Conservation (phyloP, 2,329 filamentous ascomycete genomes). For the Pseudopyrenochaeta lycopersici region DNA sequence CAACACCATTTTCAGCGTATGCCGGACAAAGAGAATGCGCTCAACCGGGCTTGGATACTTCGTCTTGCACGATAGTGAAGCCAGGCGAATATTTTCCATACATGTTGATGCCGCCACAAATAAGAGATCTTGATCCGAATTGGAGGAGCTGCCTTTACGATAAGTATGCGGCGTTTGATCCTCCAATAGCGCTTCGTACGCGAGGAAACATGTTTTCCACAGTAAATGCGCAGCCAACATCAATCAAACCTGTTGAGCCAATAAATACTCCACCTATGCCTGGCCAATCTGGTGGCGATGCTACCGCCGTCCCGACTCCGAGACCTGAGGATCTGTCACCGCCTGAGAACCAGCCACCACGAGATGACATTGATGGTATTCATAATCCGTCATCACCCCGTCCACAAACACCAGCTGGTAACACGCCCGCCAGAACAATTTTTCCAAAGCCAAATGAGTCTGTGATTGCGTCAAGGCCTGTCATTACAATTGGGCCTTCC, state of each 20-base stretch:
- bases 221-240: conserved; percentile 8
- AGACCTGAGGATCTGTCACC: not conserved
- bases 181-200: conserved; percentile 18
- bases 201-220: conserved; percentile 14
- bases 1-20: conserved; percentile 18
- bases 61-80: conserved; percentile 13
- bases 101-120: conserved; percentile 25
- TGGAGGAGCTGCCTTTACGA: conserved; percentile 20
- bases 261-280: conserved; percentile 7
- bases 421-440: not conserved
- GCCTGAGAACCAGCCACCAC: not conserved
- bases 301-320: conserved; percentile 2
- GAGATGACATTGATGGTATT: not conserved
- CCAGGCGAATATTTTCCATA: conserved; percentile 18
- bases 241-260: conserved; percentile 1
- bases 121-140: conserved; percentile 20
- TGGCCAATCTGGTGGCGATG: conserved; percentile 9
- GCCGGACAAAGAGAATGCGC: conserved; percentile 2
- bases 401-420: not conserved
- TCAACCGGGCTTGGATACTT: not conserved
- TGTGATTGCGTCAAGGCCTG: not conserved
- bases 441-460: not conserved
- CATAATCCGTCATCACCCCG: not conserved
- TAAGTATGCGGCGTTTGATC: conserved; percentile 20
- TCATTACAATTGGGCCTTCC: conserved; percentile 20